A percentile compares a stretch with the other conserved stretches of the same genome.
These are phyloP conservation scores for Suillus luteus DNA, from an alignment of 768 basidiomycete genomes.

Conservation along the genomic window DNA sequence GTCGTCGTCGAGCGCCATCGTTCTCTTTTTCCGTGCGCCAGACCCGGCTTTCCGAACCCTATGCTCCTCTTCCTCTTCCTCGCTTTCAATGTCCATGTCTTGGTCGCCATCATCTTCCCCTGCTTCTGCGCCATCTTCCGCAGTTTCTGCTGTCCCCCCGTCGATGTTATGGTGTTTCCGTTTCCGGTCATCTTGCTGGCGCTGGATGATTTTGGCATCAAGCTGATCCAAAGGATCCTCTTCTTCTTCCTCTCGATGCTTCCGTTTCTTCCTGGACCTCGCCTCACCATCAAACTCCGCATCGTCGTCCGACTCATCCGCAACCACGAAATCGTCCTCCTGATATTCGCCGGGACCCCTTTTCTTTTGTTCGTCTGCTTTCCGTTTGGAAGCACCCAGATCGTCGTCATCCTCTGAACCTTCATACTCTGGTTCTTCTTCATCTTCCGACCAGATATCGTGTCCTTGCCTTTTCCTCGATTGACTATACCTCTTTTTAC, in stretches of 20 bases:
- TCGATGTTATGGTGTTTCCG: slow-evolving; percentile 36
- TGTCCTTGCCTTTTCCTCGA: slow-evolving; percentile 42
- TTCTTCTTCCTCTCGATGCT: slow-evolving; percentile 49
- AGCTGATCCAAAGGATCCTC: slow-evolving; percentile 70
- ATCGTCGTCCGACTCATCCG: slow-evolving; percentile 75
- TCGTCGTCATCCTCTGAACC: slow-evolving; percentile 66
- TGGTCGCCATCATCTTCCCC: slow-evolving; percentile 38
- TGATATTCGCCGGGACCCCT: slow-evolving; percentile 72
- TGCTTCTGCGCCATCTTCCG: slow-evolving; percentile 27
- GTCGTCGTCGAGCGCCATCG: slow-evolving; percentile 58
- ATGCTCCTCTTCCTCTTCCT: slow-evolving; percentile 70
- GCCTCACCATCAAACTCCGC: slow-evolving; percentile 39
- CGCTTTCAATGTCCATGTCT: slow-evolving; percentile 76
- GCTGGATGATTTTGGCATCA: slow-evolving; percentile 64
- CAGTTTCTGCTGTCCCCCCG: slow-evolving; percentile 17
- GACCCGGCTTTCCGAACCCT: slow-evolving; percentile 59
- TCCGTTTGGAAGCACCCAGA: slow-evolving; percentile 45
- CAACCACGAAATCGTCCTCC: slow-evolving; percentile 84
- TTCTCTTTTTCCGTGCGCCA: slow-evolving; percentile 55
- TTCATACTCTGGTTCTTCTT: slow-evolving; percentile 58
- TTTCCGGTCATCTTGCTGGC: slow-evolving; percentile 55
- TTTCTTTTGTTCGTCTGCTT: slow-evolving; percentile 44
- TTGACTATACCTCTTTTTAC: slow-evolving; percentile 50
- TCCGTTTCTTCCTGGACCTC: slow-evolving; percentile 37
- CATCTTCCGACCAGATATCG: slow-evolving; percentile 70